phyloP scores from a whole-genome alignment of 192 early-diverging fungal genomes.

The Coemansia sp. region DNA sequence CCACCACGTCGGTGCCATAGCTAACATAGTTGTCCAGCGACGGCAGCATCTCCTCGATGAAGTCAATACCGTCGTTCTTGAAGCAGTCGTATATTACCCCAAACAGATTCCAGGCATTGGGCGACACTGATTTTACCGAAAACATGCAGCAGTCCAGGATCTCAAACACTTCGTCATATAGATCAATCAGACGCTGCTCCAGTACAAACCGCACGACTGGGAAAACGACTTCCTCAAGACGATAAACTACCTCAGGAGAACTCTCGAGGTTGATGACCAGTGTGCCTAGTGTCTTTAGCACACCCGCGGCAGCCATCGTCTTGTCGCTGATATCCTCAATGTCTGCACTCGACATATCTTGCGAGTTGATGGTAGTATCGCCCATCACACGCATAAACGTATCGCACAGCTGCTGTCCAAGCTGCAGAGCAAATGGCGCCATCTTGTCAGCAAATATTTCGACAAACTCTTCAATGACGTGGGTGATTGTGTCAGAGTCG shows the following conservation, averaged over 20 bases:
- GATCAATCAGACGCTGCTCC: constrained; percentile 66
- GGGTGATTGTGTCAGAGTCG: constrained; percentile 86
- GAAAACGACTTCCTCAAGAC: constrained; percentile 76
- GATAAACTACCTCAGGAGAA: constrained; percentile 73
- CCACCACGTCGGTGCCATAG: constrained; percentile 80
- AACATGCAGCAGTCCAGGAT: constrained; percentile 87
- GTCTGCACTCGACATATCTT: constrained; percentile 49
- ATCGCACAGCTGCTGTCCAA: constrained; percentile 81
- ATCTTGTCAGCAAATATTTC: constrained; percentile 88
- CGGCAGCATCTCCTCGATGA: constrained; percentile 88
- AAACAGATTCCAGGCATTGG: constrained; percentile 82
- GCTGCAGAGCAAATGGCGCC: constrained; percentile 88
- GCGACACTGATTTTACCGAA: constrained; percentile 78
- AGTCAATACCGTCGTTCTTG: constrained; percentile 80
- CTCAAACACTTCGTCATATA: constrained; percentile 86
- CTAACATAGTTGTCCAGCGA: constrained; percentile 89
- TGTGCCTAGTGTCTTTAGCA: constrained; percentile 87
- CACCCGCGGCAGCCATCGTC: constrained; percentile 84
- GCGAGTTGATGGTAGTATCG: constrained; percentile 56
- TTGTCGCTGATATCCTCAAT: constrained; percentile 77
- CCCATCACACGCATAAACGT: constrained; percentile 88
- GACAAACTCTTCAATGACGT: constrained; percentile 89
- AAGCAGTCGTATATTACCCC: constrained; percentile 74
- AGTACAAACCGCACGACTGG: constrained; percentile 80
- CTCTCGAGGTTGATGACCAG: constrained; percentile 84